Evolutionary conservation across 2,329 filamentous ascomycete species (phyloP), one percentile per base, ranked within the genome.

Genomic region (Verticillium dahliae): DNA sequence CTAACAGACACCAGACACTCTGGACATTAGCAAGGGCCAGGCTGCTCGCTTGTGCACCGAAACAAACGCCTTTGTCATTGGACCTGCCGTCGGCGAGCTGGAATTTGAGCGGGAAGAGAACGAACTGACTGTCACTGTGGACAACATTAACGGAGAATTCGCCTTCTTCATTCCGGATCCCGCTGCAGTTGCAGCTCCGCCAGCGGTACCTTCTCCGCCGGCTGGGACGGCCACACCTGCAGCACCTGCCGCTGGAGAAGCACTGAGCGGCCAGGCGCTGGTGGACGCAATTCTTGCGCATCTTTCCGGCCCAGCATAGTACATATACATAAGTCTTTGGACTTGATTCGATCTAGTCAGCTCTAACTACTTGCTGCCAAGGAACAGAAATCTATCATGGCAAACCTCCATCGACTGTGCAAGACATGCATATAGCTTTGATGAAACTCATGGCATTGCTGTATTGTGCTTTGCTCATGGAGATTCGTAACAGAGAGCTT

Each of bases 61-160:
- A 27, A 69, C 72, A 39, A 70, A 73, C 58, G 68, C 67, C 14
- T 78, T 77, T 58, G 67, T 76, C 60, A 71, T 77, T 50, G 72
- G 72, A 37, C 64, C 67, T 6, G 69, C 67, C 18, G 59, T 77
- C 0, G 74, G 74, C 60, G 75, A 77, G 67, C 67, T 73, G n/a
- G 75, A 77, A 64, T 78, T 77, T 50, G 76, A 78, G 65, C 72
- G 60, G 1, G 76, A 78, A 2, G 75, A 78, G 64, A 76, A 76
- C 56, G 76, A 78, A 67, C 62, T 75, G 2, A 69, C 69, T 0
- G 59, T 72, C 0, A 69, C 63, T 2, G 73, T 75, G 18, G 61
- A 60, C 35, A 68, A 72, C 63, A 65, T 75, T 60, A 69, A 70
- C 41, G 74, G 70, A 34, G 72, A 75, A 62, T 75, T 69, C 62